Percentiles rank a stretch among this genome's conserved stretches.
Evolutionary conservation across 1,284 basidiomycete species (phyloP).

Genomic region (Austroboletus rostrupii): DNA sequence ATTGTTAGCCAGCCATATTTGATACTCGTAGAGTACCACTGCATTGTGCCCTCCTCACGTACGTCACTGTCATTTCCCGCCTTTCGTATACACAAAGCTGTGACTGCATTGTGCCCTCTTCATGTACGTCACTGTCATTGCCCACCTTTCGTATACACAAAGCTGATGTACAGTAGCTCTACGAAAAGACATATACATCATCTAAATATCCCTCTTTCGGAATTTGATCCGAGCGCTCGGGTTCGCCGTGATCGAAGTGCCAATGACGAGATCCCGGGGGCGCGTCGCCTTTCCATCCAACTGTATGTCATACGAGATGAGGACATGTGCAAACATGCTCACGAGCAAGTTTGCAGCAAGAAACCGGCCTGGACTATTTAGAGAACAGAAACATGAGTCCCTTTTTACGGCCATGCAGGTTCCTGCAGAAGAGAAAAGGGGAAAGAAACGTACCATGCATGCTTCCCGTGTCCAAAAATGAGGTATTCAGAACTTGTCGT

Average conservation of each 20-base stretch:
- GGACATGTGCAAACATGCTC: slow-evolving; percentile 27
- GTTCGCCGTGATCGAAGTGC: not conserved
- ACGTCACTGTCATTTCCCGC: too few species aligned
- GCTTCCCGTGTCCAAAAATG: slow-evolving; percentile 16
- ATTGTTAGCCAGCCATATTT: too few species aligned
- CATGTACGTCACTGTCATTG: too few species aligned
- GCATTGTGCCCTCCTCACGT: too few species aligned
- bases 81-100: too few species aligned
- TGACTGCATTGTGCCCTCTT: too few species aligned
- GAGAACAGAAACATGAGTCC: not conserved
- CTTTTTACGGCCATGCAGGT: not conserved
- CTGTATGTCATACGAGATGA: slow-evolving; percentile 29
- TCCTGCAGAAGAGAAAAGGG: slow-evolving; percentile 17
- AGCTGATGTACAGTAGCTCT: too few species aligned
- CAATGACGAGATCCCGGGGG: not conserved
- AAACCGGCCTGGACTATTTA: slow-evolving; percentile 30
- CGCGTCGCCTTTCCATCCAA: slow-evolving; percentile 12
- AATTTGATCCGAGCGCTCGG: not conserved
- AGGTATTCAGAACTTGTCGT: slow-evolving; percentile 11
- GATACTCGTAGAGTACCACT: too few species aligned
- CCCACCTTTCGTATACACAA: too few species aligned
- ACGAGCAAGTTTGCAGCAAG: slow-evolving; percentile 27
- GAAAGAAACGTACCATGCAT: slow-evolving; percentile 20
- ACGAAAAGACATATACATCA: too few species aligned
- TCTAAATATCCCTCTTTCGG: not conserved